Evolutionary conservation across 179 eudicot genomes (phyloP).

Genomic region (Beta corolliflora): DNA sequence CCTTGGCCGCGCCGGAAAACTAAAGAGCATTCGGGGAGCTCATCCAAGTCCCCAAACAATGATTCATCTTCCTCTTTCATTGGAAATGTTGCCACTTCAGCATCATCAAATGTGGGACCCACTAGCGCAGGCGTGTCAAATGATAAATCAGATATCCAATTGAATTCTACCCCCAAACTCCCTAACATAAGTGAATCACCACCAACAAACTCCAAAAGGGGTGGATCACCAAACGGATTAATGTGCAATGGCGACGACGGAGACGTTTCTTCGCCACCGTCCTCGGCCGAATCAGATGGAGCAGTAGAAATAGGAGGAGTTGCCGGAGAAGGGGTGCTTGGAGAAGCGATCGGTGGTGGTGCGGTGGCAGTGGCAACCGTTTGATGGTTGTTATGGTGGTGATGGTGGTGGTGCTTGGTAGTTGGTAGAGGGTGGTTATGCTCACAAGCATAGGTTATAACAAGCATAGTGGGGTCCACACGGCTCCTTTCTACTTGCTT

Average conservation of each 20-base stretch:
- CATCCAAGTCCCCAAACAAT: constrained; percentile 54
- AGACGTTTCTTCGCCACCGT: background rate
- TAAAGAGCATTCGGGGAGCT: constrained; percentile 50
- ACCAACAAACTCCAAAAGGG: constrained; percentile 41
- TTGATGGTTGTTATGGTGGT: constrained; percentile 9
- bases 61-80: constrained; percentile 54
- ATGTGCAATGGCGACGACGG: constrained; percentile 7
- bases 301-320: background rate
- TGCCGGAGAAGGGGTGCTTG: constrained; percentile 9
- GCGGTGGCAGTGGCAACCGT: background rate
- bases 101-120: constrained; percentile 33
- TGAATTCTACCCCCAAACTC: constrained; percentile 39
- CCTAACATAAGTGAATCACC: constrained; percentile 34
- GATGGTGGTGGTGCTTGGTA: constrained; percentile 47
- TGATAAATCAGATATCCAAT: constrained; percentile 51
- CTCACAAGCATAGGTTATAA: constrained; percentile 49
- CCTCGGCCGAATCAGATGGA: constrained; percentile 9
- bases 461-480: constrained; percentile 42
- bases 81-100: constrained; percentile 27
- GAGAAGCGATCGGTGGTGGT: background rate
- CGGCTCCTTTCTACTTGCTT: constrained; percentile 55
- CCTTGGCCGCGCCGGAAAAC: constrained; percentile 36
- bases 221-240: constrained; percentile 38
- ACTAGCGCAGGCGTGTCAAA: constrained; percentile 35
- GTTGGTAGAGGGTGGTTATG: constrained; percentile 48